Base-by-base conservation (phyloP, 139 green algal genomes). In the Chlamydomonas schloesseri region DNA sequence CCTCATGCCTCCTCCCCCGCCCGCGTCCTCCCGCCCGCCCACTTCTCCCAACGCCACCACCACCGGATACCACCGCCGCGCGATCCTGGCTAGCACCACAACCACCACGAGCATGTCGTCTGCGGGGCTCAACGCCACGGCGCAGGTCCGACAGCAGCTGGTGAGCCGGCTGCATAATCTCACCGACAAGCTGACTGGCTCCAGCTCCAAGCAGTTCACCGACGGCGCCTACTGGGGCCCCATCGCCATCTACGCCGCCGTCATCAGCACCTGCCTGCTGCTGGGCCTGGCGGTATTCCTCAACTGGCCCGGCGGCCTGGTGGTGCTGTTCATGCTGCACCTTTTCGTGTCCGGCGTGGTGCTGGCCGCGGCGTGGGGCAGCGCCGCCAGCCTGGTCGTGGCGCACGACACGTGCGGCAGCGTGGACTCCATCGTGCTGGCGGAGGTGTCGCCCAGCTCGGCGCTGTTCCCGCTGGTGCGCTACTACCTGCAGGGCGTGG, bases 401-500 rank as follows among this genome's bases (percentile, higher is more conserved):
- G 29, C 33, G 9, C 24, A 55, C 31, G 79, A 85, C 23, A 20
- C 47, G 6, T 85, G 79, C 50, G 79, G 47, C 31, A 70, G 36
- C n/a, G 33, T 55, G 13, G 50, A 76, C 33, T 17, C 31, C 46
- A 53, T 85, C 42, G 79, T 85, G 28, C 65, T 85, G 15, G 18
- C 33, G 6, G 33, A 31, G 24, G 67, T 85, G 21, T 70, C 67
- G 23, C 47, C 79, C 46, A 67, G 28, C 37, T 69, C 79, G 21
- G 18, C 79, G n/a, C 68, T 85, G 26, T 85, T 58, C 31, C 31
- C 79, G 67, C 31, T 85, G 42, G 47, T 76, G 21, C 79, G 79
- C 14, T 85, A 77, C 68, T 85, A 85, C 21, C 50, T 85, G 31
- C 79, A 85, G 47, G 79, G 79, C 50, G 47, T 85, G 15, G 79